Evolutionary conservation across 352 stramenopile genomes (phyloP), one percentile per base, ranked within the genome.

Genomic region (Phytophthora macrochlamydospora): DNA sequence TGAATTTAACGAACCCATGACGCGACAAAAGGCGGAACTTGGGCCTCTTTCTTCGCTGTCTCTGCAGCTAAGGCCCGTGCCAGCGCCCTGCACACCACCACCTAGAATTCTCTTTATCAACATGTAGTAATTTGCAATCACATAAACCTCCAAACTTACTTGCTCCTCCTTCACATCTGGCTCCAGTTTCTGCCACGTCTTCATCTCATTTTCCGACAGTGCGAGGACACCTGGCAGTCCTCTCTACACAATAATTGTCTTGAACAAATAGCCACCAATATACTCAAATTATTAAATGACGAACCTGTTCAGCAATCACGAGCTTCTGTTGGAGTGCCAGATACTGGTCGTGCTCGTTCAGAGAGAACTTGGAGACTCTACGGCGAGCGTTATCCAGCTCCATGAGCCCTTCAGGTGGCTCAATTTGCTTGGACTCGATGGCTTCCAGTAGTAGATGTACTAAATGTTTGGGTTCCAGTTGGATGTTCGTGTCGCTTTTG

Each of bases 151-250:
- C 18, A 24, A 24, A 63, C 51, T 5, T 32, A 70, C 56, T 64
- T 90, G 85, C 28, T 93, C 85, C 0, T 51, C 12, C 42, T 56
- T 61, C 3, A 78, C 81, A 7, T 62, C 53, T 1, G 30, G 24
- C 30, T 89, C 69, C 32, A 92, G 70, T 7, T 64, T n/a, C 14
- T 64, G 52, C 74, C 76, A 85, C n/a, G 65, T 48, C 13, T 55
- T 59, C 5, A 64, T 43, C 40, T 93, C 83, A 3, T 85, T 63
- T 9, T 67, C 2, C 3, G 72, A 76, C 11, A 92, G 65, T 51
- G 83, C 83, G 8, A 93, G 60, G 31, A 91, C 68, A 28, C 68
- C 69, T 1, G 81, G 82, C 11, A 93, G 60, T n/a, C 83, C 85
- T 1, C 62, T 69, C 85, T 93, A 24, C 18, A 24, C 18, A 24